These are phyloP conservation scores for Globisporangium heterothallicum DNA, from an alignment of 352 stramenopile species.

Conservation along the genomic window DNA sequence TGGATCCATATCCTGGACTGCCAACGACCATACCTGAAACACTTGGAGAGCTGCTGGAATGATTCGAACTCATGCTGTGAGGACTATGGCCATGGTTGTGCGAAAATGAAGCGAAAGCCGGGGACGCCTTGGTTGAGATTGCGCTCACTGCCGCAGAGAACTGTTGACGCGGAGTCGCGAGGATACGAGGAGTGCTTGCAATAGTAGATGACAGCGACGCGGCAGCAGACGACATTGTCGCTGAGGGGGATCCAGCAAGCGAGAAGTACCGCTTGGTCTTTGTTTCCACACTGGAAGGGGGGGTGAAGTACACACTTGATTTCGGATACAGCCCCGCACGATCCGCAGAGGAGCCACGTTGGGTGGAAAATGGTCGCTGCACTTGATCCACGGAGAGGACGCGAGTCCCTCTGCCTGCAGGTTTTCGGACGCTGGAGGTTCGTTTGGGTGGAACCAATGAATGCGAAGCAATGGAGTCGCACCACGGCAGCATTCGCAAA, in stretches of 20 bases:
- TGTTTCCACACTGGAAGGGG: constrained; percentile 59
- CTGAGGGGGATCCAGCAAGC: constrained; percentile 45
- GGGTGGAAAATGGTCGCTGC: constrained; percentile 24
- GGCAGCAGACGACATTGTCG: constrained; percentile 70
- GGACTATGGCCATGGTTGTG: constrained; percentile 16
- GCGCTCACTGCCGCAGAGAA: constrained; percentile 72
- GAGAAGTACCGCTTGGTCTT: constrained; percentile 66
- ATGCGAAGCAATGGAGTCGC: constrained; percentile 31
- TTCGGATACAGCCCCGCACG: constrained; percentile 42
- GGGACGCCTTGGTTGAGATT: constrained; percentile 69
- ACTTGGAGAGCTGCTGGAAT: constrained; percentile 8
- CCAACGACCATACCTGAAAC: neutral
- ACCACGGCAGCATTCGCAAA: constrained; percentile 59
- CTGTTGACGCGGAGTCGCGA: constrained; percentile 61
- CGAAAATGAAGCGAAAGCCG: constrained; percentile 57
- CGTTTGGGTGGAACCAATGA: constrained; percentile 1
- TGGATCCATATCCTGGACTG: neutral
- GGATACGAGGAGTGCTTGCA: constrained; percentile 59
- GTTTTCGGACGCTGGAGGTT: neutral
- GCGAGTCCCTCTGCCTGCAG: constrained; percentile 4
- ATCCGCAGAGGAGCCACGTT: constrained; percentile 19
- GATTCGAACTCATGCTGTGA: constrained; percentile 1
- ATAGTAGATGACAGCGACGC: constrained; percentile 68
- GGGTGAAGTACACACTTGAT: constrained; percentile 46
- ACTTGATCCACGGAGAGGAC: constrained; percentile 23